Percentiles rank a stretch among this genome's conserved stretches.
Evolutionary conservation across 2,329 filamentous ascomycete genomes (phyloP).

Genomic region (Plenodomus tracheiphilus): DNA sequence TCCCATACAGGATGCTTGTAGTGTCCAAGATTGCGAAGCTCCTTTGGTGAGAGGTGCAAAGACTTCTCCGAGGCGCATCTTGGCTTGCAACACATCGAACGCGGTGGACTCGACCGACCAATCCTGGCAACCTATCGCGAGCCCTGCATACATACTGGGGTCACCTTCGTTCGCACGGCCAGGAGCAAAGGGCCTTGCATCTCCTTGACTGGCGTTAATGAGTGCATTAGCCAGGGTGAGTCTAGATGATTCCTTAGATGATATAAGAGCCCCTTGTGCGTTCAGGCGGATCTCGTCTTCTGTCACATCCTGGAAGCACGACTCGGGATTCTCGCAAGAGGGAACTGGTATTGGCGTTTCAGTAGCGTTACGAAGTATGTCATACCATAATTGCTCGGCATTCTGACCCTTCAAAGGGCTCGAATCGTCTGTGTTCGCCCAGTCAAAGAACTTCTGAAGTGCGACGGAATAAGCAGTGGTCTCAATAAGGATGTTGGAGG

Average conservation of each 20-base stretch:
- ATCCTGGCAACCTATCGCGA: slow-evolving; percentile 43
- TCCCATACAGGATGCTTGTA: slow-evolving; percentile 46
- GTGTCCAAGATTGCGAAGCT: slow-evolving; percentile 40
- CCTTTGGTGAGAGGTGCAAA: slow-evolving; percentile 44
- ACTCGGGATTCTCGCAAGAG: slow-evolving; percentile 31
- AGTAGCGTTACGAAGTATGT: slow-evolving; percentile 30
- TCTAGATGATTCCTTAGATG: no score
- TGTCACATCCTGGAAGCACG: slow-evolving; percentile 29
- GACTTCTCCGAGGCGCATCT: slow-evolving; percentile 22
- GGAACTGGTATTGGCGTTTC: slow-evolving; percentile 42
- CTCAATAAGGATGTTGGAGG: slow-evolving; percentile 43
- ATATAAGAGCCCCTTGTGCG: slow-evolving; percentile 7
- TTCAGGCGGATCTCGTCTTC: slow-evolving; percentile 36
- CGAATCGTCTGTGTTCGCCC: slow-evolving; percentile 36
- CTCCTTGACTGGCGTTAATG: slow-evolving; percentile 37
- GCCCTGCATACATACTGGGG: slow-evolving; percentile 20
- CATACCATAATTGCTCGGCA: slow-evolving; percentile 21
- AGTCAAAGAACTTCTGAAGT: slow-evolving; percentile 45
- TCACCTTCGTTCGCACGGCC: slow-evolving; percentile 15
- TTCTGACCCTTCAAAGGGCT: slow-evolving; percentile 39
- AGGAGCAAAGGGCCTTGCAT: slow-evolving; percentile 45
- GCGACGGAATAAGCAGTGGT: slow-evolving; percentile 42
- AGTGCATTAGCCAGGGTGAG: no score
- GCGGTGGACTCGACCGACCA: slow-evolving; percentile 22
- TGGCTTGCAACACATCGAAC: neutral